phyloP scores from a whole-genome alignment of 2,329 filamentous ascomycete species.

The Fusarium sp. region DNA sequence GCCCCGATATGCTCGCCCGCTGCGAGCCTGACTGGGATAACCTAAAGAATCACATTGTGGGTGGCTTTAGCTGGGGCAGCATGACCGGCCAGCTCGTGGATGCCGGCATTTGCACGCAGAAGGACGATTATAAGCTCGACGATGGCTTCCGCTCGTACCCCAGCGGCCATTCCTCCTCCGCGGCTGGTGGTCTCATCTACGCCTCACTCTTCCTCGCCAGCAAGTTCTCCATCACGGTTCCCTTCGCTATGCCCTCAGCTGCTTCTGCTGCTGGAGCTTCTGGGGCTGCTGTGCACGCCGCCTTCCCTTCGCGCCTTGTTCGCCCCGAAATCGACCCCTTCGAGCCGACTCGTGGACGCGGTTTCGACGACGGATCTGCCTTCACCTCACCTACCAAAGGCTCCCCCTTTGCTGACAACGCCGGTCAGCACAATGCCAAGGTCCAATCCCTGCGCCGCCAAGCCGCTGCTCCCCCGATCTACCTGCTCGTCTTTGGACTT shows the following conservation, averaged over 20 bases:
- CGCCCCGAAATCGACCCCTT: conserved; percentile 51
- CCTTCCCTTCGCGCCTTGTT: conserved; percentile 77
- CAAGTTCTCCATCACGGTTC: conserved; percentile 81
- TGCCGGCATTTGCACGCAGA: conserved; percentile 79
- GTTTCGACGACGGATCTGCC: conserved; percentile 32
- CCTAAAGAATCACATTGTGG: conserved; percentile 69
- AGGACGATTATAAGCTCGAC: conserved; percentile 69
- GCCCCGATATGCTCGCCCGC: conserved; percentile 84
- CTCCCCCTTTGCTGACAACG: conserved; percentile 19
- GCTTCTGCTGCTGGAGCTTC: conserved; percentile 60
- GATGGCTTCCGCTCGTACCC: conserved; percentile 87
- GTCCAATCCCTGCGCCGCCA: conserved; percentile 67
- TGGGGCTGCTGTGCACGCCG: conserved; percentile 77
- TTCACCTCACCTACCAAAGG: conserved; percentile 40
- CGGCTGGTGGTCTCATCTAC: conserved; percentile 85
- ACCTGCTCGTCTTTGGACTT: conserved; percentile 77
- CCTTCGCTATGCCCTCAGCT: conserved; percentile 69
- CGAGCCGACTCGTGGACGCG: conserved; percentile 44
- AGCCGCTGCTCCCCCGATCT: conserved; percentile 84
- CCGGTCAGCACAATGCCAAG: conserved; percentile 47
- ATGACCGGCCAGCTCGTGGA: conserved; percentile 76
- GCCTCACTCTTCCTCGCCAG: conserved; percentile 87
- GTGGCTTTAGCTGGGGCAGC: conserved; percentile 66
- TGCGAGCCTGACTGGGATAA: conserved; percentile 81
- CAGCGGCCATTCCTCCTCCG: conserved; percentile 68